phyloP scores from a whole-genome alignment of 257 asterid species.

The Nicotiana attenuata region DNA sequence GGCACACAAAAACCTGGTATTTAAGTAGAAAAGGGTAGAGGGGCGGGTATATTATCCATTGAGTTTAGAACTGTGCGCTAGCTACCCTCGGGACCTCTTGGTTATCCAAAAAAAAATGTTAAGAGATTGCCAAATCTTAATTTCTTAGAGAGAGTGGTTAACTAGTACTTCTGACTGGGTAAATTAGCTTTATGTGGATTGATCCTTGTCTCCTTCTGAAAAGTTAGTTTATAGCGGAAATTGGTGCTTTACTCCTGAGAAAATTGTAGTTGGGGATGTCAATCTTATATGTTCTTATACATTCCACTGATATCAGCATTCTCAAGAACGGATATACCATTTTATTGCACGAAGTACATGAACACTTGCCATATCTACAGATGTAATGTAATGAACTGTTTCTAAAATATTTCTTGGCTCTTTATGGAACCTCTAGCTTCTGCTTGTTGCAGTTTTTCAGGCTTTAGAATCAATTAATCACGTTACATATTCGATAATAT shows the following conservation, averaged over 20 bases:
- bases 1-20: too few species aligned
- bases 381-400: neutral
- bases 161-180: neutral
- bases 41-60: too few species aligned
- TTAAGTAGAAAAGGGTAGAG: too few species aligned
- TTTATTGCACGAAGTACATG: neutral
- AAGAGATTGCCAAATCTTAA: neutral
- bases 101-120: too few species aligned
- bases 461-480: neutral
- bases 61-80: too few species aligned
- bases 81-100: too few species aligned
- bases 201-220: neutral
- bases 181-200: neutral
- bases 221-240: neutral
- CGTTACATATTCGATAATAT: neutral
- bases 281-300: neutral
- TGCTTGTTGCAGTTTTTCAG: neutral
- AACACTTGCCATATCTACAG: neutral
- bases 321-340: neutral
- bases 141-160: neutral
- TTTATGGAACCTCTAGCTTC: neutral
- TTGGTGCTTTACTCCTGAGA: neutral
- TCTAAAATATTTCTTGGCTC: neutral
- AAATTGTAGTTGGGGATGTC: neutral
- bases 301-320: neutral